Evolutionary conservation across 1,139 yeast species (phyloP).

Genomic region (Nadsonia commutata): DNA sequence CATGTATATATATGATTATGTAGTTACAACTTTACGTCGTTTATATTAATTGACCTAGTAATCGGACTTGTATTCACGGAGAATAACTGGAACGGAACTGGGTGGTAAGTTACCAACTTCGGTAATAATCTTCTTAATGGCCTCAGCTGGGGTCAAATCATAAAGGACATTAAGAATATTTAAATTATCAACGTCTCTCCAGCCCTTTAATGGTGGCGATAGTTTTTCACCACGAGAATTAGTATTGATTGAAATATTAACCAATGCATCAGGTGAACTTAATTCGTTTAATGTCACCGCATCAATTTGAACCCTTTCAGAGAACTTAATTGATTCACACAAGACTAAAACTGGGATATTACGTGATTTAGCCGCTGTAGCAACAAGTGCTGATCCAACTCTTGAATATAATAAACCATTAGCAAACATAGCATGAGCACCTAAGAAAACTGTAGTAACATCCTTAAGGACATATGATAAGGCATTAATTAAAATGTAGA

Average conservation of each 20-base stretch:
- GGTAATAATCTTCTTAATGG: conserved; percentile 86
- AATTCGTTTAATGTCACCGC: conserved; percentile 88
- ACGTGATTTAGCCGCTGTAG: conserved; percentile 78
- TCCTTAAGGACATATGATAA: conserved; percentile 66
- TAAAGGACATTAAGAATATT: conserved; percentile 76
- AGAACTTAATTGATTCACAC: conserved; percentile 88
- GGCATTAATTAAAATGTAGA: conserved; percentile 68
- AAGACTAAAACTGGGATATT: conserved; percentile 90
- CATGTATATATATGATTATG: no score
- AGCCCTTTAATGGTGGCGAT: conserved; percentile 36
- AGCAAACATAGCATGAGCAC: conserved; percentile 95
- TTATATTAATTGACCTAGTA: conserved; percentile 12
- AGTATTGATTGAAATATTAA: conserved; percentile 42
- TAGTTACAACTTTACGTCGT: no score
- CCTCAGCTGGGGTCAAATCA: conserved; percentile 89
- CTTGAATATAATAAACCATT: conserved; percentile 88
- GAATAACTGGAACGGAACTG: conserved; percentile 88
- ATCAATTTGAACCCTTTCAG: conserved; percentile 91
- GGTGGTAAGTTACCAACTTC: conserved; percentile 96
- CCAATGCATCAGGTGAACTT: conserved; percentile 65
- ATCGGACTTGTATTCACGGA: conserved; percentile 72
- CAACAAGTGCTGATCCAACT: conserved; percentile 88
- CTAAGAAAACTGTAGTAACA: conserved; percentile 81
- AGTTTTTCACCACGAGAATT: conserved; percentile 10
- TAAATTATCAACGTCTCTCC: conserved; percentile 50